Evolutionary conservation across 257 asterid genomes (phyloP), one percentile per base, ranked within the genome.

Genomic region (Nyctanthes arbortristis): DNA sequence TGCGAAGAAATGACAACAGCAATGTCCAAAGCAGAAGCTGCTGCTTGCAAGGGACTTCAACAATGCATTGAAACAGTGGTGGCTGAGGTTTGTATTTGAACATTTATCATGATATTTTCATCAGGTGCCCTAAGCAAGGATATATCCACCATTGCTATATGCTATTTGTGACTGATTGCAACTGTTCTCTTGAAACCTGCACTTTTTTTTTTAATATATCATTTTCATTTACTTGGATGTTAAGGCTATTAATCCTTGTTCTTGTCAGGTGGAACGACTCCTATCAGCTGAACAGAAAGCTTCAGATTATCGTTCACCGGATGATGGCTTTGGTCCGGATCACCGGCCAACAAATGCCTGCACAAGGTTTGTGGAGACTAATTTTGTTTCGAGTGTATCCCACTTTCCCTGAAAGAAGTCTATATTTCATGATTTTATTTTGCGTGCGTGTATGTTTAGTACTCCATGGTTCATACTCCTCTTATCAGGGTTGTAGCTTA

Each of bases 1-100:
- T 92, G 94, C 57, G 97, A 94, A 85, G 99, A 94, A 85, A 94
- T 94, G 99, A 87, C 97, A 63, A 72, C 97, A 34, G 95, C 99
- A 31, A 85, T 94, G 97, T 83, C 99, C 67, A 88, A 82, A 78
- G 99, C 97, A 20, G 99, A 94, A 81, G 91, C 93, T 79, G 93
- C 96, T 74, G 97, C 97, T 67, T 81, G 89, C 84, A 94, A 92
- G 90, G 99, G 99, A 60, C 97, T 94, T 76, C 96, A 94, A 70
- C 99, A 89, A 71, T 94, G 99, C 80, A 89, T 94, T 72, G 97
- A 91, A 71, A 89, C 99, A 63, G 97, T 94, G 77, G 89, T 94
- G 91, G 95, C 97, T 40, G 99, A 94, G 96, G 97, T 94, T 74
- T 82, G 91, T 79, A 61, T 59, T 69, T 67, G 31, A 58, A 60